Base-by-base conservation (phyloP, 164 flowering plant genomes). In the Kalanchoe fedtschenkoi region DNA sequence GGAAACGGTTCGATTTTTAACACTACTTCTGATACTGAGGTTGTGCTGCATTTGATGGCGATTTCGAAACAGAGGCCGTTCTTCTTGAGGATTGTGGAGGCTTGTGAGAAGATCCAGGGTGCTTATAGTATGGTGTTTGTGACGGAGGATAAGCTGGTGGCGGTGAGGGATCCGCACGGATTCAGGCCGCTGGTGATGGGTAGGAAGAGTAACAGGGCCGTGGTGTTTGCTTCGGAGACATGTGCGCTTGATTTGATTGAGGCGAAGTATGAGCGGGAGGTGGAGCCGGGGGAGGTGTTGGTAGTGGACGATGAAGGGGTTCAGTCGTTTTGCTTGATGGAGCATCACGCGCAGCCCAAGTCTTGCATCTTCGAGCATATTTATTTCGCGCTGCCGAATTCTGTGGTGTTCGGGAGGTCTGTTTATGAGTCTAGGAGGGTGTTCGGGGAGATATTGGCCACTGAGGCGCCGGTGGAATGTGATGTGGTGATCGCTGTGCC, bases 401-500 rank as follows among this genome's bases (percentile, higher is more conserved):
- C 96, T 0, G 71, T 81, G 1, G 88, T 92, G 14, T 92, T 89
- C 63, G 91, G 93, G 35, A 72, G 76, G 35, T 87, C 96, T 0
- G 98, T 92, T n/a, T 86, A 89, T 34, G 80, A 86, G 47, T 82
- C 90, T 0, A 63, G 96, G 62, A 72, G 64, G 6, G 62, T 60
- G 0, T 80, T 83, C 41, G 96, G 96, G 0, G 82, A 89, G 67
- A 83, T 85, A 15, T 77, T 89, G 1, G 96, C 96, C n/a, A 80
- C 84, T 0, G 88, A 80, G 61, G 74, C 89, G 3, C 95, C 96
- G 1, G 98, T 85, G 4, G 98, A 89, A 2, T 89, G 96, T 66
- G 98, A 92, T 74, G 88, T 92, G 24, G 98, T 92, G 54, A 88
- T 92, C 10, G 88, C 93, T 0, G 96, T 89, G 32, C 96, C 98